Evolutionary conservation across 1,139 yeast species (phyloP), one percentile per base, ranked within the genome.

Genomic region (Blastobotrys elegans): DNA sequence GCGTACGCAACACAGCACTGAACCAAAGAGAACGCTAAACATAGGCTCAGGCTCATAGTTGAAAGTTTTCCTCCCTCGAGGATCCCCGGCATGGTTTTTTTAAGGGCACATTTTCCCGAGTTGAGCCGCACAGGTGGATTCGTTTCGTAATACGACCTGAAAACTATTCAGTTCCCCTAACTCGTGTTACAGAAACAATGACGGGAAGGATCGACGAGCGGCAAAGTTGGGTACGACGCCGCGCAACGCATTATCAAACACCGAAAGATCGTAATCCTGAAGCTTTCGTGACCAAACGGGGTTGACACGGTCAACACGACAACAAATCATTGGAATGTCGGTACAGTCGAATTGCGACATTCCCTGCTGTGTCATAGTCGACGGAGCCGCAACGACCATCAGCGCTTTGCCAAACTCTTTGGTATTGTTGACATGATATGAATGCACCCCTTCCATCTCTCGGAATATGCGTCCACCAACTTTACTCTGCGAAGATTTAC

Each of bases 281-380:
- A 16, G 11, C 30, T 48, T 44, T n/a, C 48, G 38, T 3, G 47
- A 43, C 37, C 44, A 53, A 4, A 39, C 20, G 2, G 55, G 53
- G 10, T 43, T 31, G 10, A 51, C 44, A 14, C 41, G 45, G 30
- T 49, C 50, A 18, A 57, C 50, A 30, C 39, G 53, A 39, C 54
- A 50, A 32, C 52, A 53, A 20, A 56, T 66, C 49, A 84, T 61
- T 1, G 92, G 89, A 41, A 80, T 66, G 14, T 66, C 63, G n/a
- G 77, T 61, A 13, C 69, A 67, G 51, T 82, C 79, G 53, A 84
- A 71, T 47, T 80, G 79, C 5, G 68, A 66, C 33, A 75, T 65
- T 0, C 84, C 89, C 50, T 80, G 84, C 33, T 70, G 62, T 0
- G 94, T 82, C 43, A 83, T 69, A 1, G 75, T 70, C 14, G 75